phyloP scores from a whole-genome alignment of 805 yeast genomes.

The Debaryomyces castellii region DNA sequence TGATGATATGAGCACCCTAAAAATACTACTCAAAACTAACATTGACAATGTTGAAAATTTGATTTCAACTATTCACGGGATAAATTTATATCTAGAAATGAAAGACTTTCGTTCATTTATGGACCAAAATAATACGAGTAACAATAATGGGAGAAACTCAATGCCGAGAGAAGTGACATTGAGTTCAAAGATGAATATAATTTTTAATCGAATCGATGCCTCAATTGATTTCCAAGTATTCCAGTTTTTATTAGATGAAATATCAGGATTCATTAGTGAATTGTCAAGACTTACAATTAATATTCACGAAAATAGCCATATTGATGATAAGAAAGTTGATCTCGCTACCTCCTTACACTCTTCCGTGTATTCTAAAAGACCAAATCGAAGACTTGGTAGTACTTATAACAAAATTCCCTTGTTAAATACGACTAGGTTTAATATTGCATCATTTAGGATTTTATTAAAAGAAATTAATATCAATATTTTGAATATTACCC shows the following conservation, averaged over 20 bases:
- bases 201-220: conserved; percentile 13
- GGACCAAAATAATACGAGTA: conserved; percentile 7
- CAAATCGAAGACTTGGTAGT: conserved; percentile 14
- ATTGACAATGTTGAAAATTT: conserved; percentile 7
- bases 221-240: conserved; percentile 10
- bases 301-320: background rate
- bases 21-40: conserved; percentile 21
- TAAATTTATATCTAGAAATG: conserved; percentile 25
- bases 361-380: conserved; percentile 12
- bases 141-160: conserved; percentile 9
- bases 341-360: conserved; percentile 4
- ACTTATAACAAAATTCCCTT: conserved; percentile 7
- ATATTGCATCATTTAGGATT: conserved; percentile 39
- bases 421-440: conserved; percentile 31
- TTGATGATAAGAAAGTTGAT: background rate
- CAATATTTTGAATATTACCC: conserved; percentile 13
- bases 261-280: conserved; percentile 8
- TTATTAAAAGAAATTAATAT: conserved; percentile 18
- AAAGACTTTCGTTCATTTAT: conserved; percentile 24
- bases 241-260: conserved; percentile 7
- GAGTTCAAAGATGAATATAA: conserved; percentile 14
- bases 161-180: conserved; percentile 18
- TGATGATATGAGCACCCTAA: conserved; percentile 31
- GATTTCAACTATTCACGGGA: conserved; percentile 20
- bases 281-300: conserved; percentile 7